Percentiles rank a stretch among this genome's conserved stretches.
phyloP scores from a whole-genome alignment of 805 yeast genomes.

The Cyberlindnera subsufficiens region DNA sequence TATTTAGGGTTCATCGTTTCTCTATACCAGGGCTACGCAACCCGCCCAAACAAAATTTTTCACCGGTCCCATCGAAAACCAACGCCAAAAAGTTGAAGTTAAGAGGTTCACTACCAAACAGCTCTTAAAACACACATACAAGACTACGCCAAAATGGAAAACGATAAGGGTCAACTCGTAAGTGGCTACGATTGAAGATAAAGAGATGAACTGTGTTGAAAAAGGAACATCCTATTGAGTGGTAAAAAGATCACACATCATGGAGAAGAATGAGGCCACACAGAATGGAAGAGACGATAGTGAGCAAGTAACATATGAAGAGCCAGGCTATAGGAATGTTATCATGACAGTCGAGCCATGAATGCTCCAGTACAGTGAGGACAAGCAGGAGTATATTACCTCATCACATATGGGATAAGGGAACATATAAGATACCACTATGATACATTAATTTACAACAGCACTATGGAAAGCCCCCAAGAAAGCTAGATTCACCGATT shows the following conservation, averaged over 20 bases:
- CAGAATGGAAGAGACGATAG: not conserved
- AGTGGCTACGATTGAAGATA: slow-evolving; percentile 33
- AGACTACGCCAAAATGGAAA: slow-evolving; percentile 75
- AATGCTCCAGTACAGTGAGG: too few relatives aligned
- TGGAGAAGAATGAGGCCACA: not conserved
- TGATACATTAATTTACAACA: not conserved
- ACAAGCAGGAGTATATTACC: too few relatives aligned
- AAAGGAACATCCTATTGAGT: not conserved
- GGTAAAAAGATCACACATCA: not conserved
- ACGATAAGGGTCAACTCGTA: slow-evolving; percentile 99
- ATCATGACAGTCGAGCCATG: too few relatives aligned
- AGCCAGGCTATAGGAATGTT: too few relatives aligned
- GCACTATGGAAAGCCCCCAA: not conserved
- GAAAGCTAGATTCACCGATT: not conserved
- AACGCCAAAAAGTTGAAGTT: slow-evolving; percentile 11
- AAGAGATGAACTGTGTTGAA: not conserved
- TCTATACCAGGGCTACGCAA: not conserved
- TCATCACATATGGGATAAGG: too few relatives aligned
- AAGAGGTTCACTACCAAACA: slow-evolving; percentile 6
- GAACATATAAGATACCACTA: too few relatives aligned
- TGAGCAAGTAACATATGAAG: too few relatives aligned
- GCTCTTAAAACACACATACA: slow-evolving; percentile 1
- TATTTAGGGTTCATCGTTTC: slow-evolving; percentile 2
- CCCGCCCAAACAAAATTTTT: slow-evolving; percentile 12
- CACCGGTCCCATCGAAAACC: slow-evolving; percentile 8